phyloP scores from a whole-genome alignment of 768 basidiomycete species.

The Trametes meyenii region DNA sequence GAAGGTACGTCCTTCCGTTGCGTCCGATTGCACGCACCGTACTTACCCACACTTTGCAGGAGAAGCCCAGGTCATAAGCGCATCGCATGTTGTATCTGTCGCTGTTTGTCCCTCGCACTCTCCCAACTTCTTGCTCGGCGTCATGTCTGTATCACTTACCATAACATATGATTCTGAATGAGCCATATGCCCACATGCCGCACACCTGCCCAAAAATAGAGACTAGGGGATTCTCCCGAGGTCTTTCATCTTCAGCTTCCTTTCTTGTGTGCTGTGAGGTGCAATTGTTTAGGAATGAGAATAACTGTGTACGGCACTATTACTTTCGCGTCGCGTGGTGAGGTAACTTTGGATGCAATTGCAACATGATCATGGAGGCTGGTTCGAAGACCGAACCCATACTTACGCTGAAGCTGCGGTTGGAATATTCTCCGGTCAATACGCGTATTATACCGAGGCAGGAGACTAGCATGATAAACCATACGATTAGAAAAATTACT shows the following conservation, averaged over 20 bases:
- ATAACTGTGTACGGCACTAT: no score
- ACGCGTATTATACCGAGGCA: conserved; percentile 2
- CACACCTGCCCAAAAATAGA: conserved; percentile 7
- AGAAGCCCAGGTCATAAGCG: conserved; percentile 43
- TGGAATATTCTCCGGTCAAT: background rate
- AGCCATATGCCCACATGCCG: conserved; percentile 25
- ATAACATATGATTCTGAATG: conserved; percentile 23
- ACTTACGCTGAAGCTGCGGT: background rate
- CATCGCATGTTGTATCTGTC: conserved; percentile 14
- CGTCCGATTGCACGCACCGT: no score
- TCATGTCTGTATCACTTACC: conserved; percentile 24
- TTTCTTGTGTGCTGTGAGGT: background rate
- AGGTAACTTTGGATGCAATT: no score
- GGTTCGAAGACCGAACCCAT: no score
- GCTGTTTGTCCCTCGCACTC: conserved; percentile 13
- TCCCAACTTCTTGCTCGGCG: conserved; percentile 4
- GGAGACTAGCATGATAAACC: conserved; percentile 8
- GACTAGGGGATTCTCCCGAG: conserved; percentile 2
- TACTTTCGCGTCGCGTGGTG: no score
- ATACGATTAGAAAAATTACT: conserved; percentile 13
- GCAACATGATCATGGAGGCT: no score
- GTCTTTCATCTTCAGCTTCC: background rate
- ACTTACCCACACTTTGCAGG: conserved; percentile 28
- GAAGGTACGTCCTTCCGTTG: conserved; percentile 63
- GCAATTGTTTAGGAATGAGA: no score